phyloP scores from a whole-genome alignment of 768 basidiomycete genomes.

The Tulasnella sp. region DNA sequence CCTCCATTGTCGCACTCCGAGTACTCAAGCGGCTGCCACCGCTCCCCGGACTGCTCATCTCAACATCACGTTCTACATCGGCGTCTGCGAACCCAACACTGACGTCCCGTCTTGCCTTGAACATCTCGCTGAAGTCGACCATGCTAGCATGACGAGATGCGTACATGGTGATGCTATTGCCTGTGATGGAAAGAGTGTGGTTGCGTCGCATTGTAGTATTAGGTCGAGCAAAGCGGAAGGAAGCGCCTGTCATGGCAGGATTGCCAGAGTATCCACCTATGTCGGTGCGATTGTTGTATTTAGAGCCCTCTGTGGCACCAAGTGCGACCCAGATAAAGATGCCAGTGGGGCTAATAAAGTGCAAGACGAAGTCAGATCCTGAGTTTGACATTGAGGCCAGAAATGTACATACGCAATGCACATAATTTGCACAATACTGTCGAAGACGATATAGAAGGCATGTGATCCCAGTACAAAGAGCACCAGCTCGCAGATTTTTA shows the following conservation, averaged over 20 bases:
- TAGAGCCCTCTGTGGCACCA: not conserved
- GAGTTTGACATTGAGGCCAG: not conserved
- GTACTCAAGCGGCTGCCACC: too few relatives aligned
- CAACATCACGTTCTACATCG: too few relatives aligned
- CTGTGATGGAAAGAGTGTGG: not conserved
- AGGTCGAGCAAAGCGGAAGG: conserved; percentile 11
- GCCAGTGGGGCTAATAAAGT: conserved; percentile 1
- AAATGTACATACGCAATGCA: conserved; percentile 4
- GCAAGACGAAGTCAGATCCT: not conserved
- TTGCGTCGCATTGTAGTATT: not conserved
- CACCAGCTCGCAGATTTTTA: conserved; percentile 5
- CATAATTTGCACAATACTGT: conserved; percentile 14
- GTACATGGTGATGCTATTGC: not conserved
- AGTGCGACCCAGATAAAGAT: conserved; percentile 13
- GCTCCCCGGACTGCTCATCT: too few relatives aligned
- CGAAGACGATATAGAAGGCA: conserved; percentile 3
- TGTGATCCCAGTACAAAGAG: conserved; percentile 3
- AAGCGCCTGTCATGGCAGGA: not conserved
- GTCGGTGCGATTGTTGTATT: not conserved
- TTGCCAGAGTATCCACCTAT: not conserved
- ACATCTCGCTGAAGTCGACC: conserved; percentile 2
- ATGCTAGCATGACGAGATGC: not conserved
- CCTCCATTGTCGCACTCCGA: too few relatives aligned
- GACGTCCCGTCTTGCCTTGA: too few relatives aligned
- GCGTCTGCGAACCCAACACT: too few relatives aligned